Evolutionary conservation across 108 stramenopile species (phyloP).

Genomic region (Fragilaria radians): DNA sequence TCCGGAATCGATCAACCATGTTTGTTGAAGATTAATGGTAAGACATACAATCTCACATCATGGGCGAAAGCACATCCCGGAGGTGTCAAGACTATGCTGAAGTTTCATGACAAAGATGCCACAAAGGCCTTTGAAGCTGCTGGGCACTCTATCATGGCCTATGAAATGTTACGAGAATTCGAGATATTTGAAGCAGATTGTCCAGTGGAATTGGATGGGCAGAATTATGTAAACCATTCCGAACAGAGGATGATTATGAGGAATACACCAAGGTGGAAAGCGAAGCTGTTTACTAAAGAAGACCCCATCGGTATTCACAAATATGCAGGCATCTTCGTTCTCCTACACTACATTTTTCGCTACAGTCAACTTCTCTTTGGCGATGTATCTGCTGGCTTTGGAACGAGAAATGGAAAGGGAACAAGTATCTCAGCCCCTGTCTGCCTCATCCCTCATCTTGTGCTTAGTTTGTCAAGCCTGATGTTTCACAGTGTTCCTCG

Average conservation of each 20-base stretch:
- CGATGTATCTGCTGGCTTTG: constrained; percentile 44
- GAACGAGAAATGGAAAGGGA: constrained; percentile 23
- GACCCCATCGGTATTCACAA: constrained; percentile 65
- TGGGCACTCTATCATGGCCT: constrained; percentile 44
- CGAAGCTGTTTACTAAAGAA: constrained; percentile 55
- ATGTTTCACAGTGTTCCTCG: constrained; percentile 57
- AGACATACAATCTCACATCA: constrained; percentile 36
- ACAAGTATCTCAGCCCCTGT: constrained; percentile 10
- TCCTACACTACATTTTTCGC: constrained; percentile 40
- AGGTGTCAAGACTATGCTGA: constrained; percentile 33
- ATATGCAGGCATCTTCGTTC: constrained; percentile 37
- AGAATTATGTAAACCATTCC: not conserved
- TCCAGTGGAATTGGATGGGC: no score
- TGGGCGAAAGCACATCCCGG: constrained; percentile 65
- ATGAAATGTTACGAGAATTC: constrained; percentile 42
- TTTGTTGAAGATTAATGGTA: constrained; percentile 27
- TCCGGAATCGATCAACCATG: constrained; percentile 12
- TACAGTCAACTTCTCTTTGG: constrained; percentile 46
- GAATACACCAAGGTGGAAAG: constrained; percentile 9
- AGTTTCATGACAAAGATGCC: constrained; percentile 51
- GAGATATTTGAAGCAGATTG: no score
- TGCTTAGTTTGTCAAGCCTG: constrained; percentile 40
- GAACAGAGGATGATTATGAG: no score
- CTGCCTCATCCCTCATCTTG: constrained; percentile 45
- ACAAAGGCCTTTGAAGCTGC: constrained; percentile 46